Evolutionary conservation across 352 stramenopile genomes (phyloP), one percentile per base, ranked within the genome.

Genomic region (Pythium aristosporum): DNA sequence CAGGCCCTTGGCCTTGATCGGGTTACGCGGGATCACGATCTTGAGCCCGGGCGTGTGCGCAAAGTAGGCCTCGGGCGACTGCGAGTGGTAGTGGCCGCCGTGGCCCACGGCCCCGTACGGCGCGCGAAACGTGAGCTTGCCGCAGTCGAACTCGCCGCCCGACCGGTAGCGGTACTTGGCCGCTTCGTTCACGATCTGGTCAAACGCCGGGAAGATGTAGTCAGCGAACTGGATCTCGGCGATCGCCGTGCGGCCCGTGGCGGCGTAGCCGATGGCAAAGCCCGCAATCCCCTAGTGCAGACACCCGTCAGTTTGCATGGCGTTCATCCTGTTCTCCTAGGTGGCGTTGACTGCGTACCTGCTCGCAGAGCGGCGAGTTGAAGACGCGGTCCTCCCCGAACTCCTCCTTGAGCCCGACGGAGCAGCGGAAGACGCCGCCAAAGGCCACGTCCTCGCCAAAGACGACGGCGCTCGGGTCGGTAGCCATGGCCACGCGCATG

Each of bases 401-500:
- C 76, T 96, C 76, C 18, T 98, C 91, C 49, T 85, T 77, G 21
- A 99, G 82, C 36, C 90, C 90, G 63, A 98, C 82, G 16, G 92
- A 98, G 79, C 96, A 99, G 37, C 97, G 93, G 79, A 99, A 99
- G 34, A 99, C 97, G 50, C 97, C 97, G 49, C 97, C 97, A 74
- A 99, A 99, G 5, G 91, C 96, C 56, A 99, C 96, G 71, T 99
- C 97, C 79, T 99, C 96, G 10, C 97, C 97, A 85, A 99, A 99
- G 23, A 99, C 67, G 61, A 98, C 89, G 1, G 93, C 85, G 2
- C 70, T 88, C 3, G 80, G 80, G 69, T 99, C 95, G 1, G 92
- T 98, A 36, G 85, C 72, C 68, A 98, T 72, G 7, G 91, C 91
- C 25, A 92, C 80, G 51, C 87, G 81, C 88, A 98, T 92, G 61